These are phyloP conservation scores for Pichia sp. DNA, from an alignment of 1,139 yeast genomes.

Conservation along the genomic window DNA sequence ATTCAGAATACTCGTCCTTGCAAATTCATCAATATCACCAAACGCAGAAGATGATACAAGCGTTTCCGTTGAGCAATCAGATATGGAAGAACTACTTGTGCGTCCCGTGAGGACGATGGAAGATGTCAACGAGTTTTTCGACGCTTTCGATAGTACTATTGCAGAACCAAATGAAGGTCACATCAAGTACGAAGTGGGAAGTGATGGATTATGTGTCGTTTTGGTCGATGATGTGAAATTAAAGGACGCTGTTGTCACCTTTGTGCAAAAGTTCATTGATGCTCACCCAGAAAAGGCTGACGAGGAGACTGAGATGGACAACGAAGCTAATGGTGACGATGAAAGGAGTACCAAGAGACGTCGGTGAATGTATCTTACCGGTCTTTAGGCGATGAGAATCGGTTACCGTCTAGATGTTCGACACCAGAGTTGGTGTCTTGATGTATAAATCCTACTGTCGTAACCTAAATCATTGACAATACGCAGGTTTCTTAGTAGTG, in stretches of 20 bases:
- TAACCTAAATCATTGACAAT: too few relatives aligned
- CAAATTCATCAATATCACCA: constrained; percentile 7
- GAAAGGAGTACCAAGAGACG: constrained; percentile 14
- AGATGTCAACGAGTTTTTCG: constrained; percentile 53
- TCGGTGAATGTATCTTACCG: too few relatives aligned
- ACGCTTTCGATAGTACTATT: constrained; percentile 49
- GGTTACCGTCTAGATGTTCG: too few relatives aligned
- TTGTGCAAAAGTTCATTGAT: constrained; percentile 18
- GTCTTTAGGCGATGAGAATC: too few relatives aligned
- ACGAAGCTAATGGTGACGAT: constrained; percentile 4
- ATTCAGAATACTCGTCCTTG: constrained; percentile 23
- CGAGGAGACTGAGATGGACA: constrained; percentile 2
- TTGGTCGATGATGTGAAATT: constrained; percentile 34
- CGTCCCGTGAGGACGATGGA: constrained; percentile 12
- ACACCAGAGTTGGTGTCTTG: too few relatives aligned
- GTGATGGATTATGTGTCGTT: constrained; percentile 62
- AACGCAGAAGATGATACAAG: constrained; percentile 5
- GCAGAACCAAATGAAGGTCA: constrained; percentile 63
- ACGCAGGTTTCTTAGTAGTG: too few relatives aligned
- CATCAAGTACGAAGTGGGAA: constrained; percentile 64
- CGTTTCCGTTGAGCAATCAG: constrained; percentile 34
- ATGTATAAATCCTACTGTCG: too few relatives aligned
- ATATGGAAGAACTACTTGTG: constrained; percentile 45
- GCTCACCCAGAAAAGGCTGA: constrained; percentile 2
- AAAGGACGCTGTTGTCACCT: constrained; percentile 19